A percentile compares a stretch with the other conserved stretches of the same genome.
phyloP scores from a whole-genome alignment of 1,284 basidiomycete species.

The Cryptococcus sp. region DNA sequence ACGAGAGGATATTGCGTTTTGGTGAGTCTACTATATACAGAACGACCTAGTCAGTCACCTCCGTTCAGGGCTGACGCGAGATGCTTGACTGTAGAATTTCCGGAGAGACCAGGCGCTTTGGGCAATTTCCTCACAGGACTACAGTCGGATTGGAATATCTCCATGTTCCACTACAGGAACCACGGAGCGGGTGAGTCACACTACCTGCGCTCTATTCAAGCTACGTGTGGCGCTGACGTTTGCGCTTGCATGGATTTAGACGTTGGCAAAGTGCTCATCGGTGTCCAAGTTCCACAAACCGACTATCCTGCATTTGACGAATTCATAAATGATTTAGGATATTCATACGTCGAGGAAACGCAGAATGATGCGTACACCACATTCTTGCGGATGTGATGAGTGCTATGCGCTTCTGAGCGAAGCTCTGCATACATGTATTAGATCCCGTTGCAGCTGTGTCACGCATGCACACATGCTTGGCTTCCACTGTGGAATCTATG shows the following conservation, averaged over 20 bases:
- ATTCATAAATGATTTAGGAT: constrained; percentile 78
- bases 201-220: not conserved
- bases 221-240: not conserved
- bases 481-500: too few relatives aligned
- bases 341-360: constrained; percentile 91
- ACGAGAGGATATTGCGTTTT: constrained; percentile 92
- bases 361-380: constrained; percentile 81
- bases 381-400: constrained; percentile 58
- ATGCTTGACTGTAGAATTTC: constrained; percentile 69
- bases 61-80: not conserved
- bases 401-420: not conserved
- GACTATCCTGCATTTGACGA: constrained; percentile 63
- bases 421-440: too few relatives aligned
- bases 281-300: constrained; percentile 85
- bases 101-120: constrained; percentile 89
- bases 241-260: constrained; percentile 58
- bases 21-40: constrained; percentile 58
- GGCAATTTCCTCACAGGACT: constrained; percentile 83
- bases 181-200: constrained; percentile 79
- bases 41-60: not conserved
- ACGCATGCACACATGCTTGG: too few relatives aligned
- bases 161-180: constrained; percentile 95
- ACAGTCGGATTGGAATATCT: constrained; percentile 88
- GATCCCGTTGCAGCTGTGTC: too few relatives aligned
- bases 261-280: constrained; percentile 86